Base-by-base conservation (phyloP, 1,284 basidiomycete genomes). In the Rhodotorula sp. region DNA sequence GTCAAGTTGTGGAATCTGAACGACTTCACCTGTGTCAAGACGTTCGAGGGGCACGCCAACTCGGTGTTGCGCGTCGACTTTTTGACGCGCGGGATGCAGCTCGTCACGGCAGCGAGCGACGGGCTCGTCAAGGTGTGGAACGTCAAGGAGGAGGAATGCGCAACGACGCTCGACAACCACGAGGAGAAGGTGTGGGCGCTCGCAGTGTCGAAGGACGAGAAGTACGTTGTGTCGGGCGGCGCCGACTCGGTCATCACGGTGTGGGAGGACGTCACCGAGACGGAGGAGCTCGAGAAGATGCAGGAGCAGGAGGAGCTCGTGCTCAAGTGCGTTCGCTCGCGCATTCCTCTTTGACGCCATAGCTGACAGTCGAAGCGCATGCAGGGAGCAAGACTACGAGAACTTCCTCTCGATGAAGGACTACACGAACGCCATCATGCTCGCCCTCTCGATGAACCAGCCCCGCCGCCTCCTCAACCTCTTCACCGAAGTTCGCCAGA, bases 141-240 rank as follows among this genome's bases (percentile, higher is more conserved):
- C 79, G 85, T 96, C 65, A 85, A 86, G 72, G 89, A 91, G 62
- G 95, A 99, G 78, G 88, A 90, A 75, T 96, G 92, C 79, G 83
- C 87, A 7, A 83, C 87, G 22, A 99, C 95, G 13, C 82, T 99
- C 79, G 96, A 99, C 80, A 94, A 94, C 75, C 94, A 98, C 77
- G 92, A 97, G 79, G 94, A 94, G 77, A 96, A 94, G 85, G 88
- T 98, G 18, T 99, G 94, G 96, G 92, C 92, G 1, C 84, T 98
- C 13, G 88, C 90, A 16, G 82, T 94, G 34, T 89, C 87, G 75
- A 80, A 83, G 6, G 88, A 94, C 77, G 92, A 93, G 77, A 83
- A 83, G 40, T 90, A 86, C 0, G 87, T 99, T 73, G 86, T 97
- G 28, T 95, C 93, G 24, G 95, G 91, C 13, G 94, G 92, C 6